These are phyloP conservation scores for Sindora glabra DNA, from an alignment of 306 rosid species.

Conservation along the genomic window DNA sequence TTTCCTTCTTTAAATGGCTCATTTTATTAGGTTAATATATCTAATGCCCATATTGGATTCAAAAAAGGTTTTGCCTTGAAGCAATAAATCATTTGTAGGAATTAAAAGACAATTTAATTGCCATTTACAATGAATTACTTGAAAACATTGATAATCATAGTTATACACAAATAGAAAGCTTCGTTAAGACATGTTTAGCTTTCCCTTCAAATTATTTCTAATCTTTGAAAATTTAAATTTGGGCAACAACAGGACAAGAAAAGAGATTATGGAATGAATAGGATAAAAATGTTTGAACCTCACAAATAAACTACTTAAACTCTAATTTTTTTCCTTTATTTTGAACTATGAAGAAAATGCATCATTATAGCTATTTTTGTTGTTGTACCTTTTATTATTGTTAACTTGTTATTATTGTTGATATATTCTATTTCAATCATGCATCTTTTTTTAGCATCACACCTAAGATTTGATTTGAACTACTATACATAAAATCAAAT, in stretches of 20 bases:
- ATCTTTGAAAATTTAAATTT: background rate
- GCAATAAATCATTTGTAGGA: slow-evolving; percentile 78
- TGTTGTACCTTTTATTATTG: background rate
- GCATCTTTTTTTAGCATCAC: background rate
- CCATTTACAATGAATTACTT: slow-evolving; percentile 78
- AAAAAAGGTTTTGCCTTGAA: slow-evolving; percentile 79
- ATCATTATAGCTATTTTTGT: background rate
- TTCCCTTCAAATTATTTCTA: slow-evolving; percentile 8
- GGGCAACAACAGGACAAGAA: background rate
- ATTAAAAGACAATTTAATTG: slow-evolving; percentile 74
- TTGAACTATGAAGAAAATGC: background rate
- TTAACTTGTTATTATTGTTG: background rate
- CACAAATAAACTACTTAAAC: background rate
- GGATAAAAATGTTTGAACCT: background rate
- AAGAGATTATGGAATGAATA: background rate
- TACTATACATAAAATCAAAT: too few relatives aligned
- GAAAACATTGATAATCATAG: slow-evolving; percentile 67
- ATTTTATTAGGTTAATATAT: slow-evolving; percentile 12
- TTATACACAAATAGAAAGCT: slow-evolving; percentile 53
- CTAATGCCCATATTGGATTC: slow-evolving; percentile 35
- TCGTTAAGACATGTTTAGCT: slow-evolving; percentile 74
- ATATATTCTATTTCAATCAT: slow-evolving; percentile 2
- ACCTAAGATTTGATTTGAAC: slow-evolving; percentile 2
- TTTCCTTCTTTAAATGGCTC: slow-evolving; percentile 12
- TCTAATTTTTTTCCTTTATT: background rate